Evolutionary conservation across 805 yeast genomes (phyloP), one percentile per base, ranked within the genome.

Genomic region (Candida silvicultrix): DNA sequence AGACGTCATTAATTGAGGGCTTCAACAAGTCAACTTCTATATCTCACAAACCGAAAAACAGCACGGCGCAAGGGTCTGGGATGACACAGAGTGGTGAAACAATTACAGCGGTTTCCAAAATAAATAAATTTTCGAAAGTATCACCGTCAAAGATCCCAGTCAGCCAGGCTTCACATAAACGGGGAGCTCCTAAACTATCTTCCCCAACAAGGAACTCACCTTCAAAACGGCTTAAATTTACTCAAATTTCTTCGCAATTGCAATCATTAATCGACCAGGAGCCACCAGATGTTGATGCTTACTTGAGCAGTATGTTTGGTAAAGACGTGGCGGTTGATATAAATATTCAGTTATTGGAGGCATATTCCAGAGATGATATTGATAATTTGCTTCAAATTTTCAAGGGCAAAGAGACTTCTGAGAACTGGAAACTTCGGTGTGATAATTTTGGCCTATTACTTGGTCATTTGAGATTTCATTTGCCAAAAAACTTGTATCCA

Each of bases 391-490:
- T 58, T 9, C 4, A 12, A 0, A 12, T 42, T 1, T 59, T 45
- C 20, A 31, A 37, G 8, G 58, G 53, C 0, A 48, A 42, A 40
- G 62, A 57, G 31, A 50, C 54, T 1, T 51, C 60, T 0, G 51
- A 46, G n/a, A 57, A 55, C 41, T 59, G 61, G 63, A 42, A 43
- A 9, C 25, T 21, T 2, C 46, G 53, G 21, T 47, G 38, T 39
- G 42, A 49, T 3, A 40, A 43, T n/a, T 42, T 59, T 37, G 60
- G 51, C 32, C 29, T 49, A 2, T 39, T 59, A 40, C 55, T 59
- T 18, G 55, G 52, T 3, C 55, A 50, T 38, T 32, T 55, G 2
- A 51, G 63, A 21, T 41, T 46, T 0, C 56, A 42, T 19, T 29
- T 44, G 0, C 62, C 62, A 1, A 45, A 38, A 18, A 29, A 37